Conservation (phyloP, 176 grass and related monocot genomes). For the Eleusine indica region DNA sequence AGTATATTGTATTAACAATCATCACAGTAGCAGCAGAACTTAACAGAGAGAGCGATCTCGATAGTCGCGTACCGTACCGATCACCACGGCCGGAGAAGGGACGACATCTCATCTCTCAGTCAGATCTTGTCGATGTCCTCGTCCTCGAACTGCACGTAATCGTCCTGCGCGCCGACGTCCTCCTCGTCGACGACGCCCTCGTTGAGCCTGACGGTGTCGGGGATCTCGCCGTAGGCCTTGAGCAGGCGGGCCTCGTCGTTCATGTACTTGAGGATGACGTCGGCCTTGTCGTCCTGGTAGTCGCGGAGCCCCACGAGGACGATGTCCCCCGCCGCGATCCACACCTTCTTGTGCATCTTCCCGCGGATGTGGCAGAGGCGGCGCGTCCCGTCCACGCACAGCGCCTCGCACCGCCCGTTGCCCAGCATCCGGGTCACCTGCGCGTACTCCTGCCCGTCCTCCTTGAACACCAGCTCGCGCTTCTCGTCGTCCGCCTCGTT, state of each 20-base stretch:
- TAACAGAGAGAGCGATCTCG: too few species aligned
- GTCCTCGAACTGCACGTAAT: constrained; percentile 73
- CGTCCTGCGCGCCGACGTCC: constrained; percentile 19
- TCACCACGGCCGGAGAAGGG: too few species aligned
- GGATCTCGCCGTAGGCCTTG: constrained; percentile 72
- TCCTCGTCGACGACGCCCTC: constrained; percentile 68
- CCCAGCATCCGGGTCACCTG: constrained; percentile 68
- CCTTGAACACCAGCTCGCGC: constrained; percentile 82
- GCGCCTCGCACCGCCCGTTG: constrained; percentile 68
- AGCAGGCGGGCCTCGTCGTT: constrained; percentile 64
- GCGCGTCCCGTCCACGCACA: constrained; percentile 70
- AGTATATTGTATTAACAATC: too few species aligned
- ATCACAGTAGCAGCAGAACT: too few species aligned
- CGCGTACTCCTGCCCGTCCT: constrained; percentile 83
- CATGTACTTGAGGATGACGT: constrained; percentile 90
- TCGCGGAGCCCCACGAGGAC: constrained; percentile 73
- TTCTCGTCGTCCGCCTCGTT: constrained; percentile 88
- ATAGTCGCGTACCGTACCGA: too few species aligned
- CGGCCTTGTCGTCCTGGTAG: constrained; percentile 83
- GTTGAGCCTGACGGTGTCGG: constrained; percentile 66
- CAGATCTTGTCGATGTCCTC: constrained; percentile 87
- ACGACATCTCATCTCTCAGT: background rate
- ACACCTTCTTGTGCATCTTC: constrained; percentile 85
- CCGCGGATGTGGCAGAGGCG: constrained; percentile 72
- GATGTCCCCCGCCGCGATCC: constrained; percentile 75